Base-by-base conservation (phyloP, 768 basidiomycete species). In the Gymnopilus junonius region DNA sequence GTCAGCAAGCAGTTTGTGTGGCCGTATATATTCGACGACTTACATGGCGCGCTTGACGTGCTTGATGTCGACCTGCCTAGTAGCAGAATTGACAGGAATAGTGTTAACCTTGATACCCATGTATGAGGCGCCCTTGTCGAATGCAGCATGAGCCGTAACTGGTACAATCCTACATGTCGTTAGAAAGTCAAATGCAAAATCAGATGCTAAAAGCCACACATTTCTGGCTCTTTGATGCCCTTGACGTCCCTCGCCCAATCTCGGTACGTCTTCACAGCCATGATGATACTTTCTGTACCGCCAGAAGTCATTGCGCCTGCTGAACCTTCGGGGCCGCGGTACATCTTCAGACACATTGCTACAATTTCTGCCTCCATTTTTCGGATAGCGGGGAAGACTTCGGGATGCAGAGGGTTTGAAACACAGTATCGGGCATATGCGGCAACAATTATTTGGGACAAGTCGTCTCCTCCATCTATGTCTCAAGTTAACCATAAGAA, bases 291-390 rank as follows among this genome's bases (percentile, higher is more conserved):
- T 74, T 99, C 97, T 0, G 97, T 99, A 6, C 97, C 97, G 14
- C 97, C 97, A 0, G 91, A 91, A 1, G 97, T 99, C 76, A 96
- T 98, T 6, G 89, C 89, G 12, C 97, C 97, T 11, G 94, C 95
- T 10, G 94, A 93, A 15, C 94, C 94, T 53, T 85, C 78, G 1
- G 94, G 91, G 65, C 90, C 89, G 71, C 93, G 89, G 79, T 91
- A 98, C 82, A 96, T 81, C 61, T 85, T 84, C 50, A 97, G 80
- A 64, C 89, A 92, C 91, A 95, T 95, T 10, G 92, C 82, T 45
- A 96, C 94, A 27, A 96, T 85, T 71, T 98, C 96, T 15, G 95
- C 93, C 70, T 99, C 97, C 97, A 99, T 99, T 79, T 97, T 95
- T 51, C 97, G 84, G 11, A 97, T 78, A 0, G 93, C 90, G 1